Base-by-base conservation (phyloP, 306 rosid genomes). In the Canavalia gladiata region DNA sequence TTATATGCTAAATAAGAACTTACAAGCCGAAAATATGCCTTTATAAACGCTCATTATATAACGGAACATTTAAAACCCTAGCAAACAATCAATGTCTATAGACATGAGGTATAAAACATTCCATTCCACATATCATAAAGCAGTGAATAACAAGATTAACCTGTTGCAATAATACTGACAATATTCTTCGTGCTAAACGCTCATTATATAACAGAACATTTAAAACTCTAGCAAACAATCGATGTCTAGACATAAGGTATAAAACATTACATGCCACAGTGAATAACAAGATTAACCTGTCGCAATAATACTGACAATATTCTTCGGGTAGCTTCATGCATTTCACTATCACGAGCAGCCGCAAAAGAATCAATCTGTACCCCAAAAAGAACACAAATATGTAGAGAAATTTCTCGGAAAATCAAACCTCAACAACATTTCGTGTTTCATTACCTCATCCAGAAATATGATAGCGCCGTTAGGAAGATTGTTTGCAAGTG, bases 321-420 rank as follows among this genome's bases (percentile, higher is more conserved):
- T 85, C 97, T 90, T 6, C 98, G 92, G 2, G 97, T 92, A 62
- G 97, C 97, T 91, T 95, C 98, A 82, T 92, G 97, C 91, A 92
- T 88, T 80, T 89, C 95, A 52, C 82, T 72, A 64, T 91, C 97
- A 57, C 98, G 98, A 39, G 97, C 78, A 87, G 87, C 80, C 74
- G 98, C 97, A 85, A 94, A 89, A 49, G 97, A 90, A 85, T 94
- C 98, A 41, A 94, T 80, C 97, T 90, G 87, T 42, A 62, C 52
- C 58, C 34, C 81, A 62, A 63, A 43, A 76, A 56, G 68, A 81
- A 49, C 18, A 75, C 65, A 55, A 67, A 54, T 34, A 34, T 58
- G 75, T 25, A 10, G 68, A 55, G 5, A n/a, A 84, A 70, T 60
- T 54, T 52, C 33, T 62, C 2, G 31, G 57, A 13, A 41, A 59